Base-by-base conservation (phyloP, 352 stramenopile genomes). In the Plasmopara halstedii region DNA sequence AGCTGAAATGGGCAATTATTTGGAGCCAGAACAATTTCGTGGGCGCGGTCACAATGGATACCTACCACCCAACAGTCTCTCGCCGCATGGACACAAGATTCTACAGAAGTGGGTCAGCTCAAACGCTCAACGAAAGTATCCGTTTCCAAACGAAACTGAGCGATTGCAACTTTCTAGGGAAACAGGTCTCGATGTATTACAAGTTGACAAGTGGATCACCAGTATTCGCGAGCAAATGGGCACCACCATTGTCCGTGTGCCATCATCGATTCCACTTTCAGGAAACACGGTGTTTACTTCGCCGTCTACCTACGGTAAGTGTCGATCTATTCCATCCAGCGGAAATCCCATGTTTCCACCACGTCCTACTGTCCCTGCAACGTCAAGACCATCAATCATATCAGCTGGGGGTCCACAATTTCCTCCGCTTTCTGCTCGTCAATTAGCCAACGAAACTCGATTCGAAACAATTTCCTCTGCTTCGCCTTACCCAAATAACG, bases 171-270 rank as follows among this genome's bases (percentile, higher is more conserved):
- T 93, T 8, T 80, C 73, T 25, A 63, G 69, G 23, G 76, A 88
- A 20, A 88, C 78, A 0, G 76, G 81, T 1, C 50, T 93, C 7
- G 78, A 90, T 39, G 67, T 89, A 13, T 71, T 75, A 41, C 81
- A 93, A 62, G 76, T 90, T 21, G 81, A 93, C 47, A 66, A 75
- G n/a, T 93, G 78, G 81, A 80, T 93, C 42, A 80, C 80, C 47
- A 88, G 64, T 60, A 77, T 85, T 48, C 70, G 78, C 27, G 77
- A 86, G 21, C 81, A 80, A 47, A 70, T 73, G 29, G 63, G 62
- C 6, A 60, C 44, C 0, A 32, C 41, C 2, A 42, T 42, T 29
- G 45, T 62, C 8, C 53, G 43, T 37, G 18, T 40, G 15, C 44
- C 59, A 20, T 13, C 1, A 35, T 87, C 75, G 23, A 83, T 88